Evolutionary conservation across 768 basidiomycete genomes (phyloP).

Genomic region (Cubamyces lactineus): DNA sequence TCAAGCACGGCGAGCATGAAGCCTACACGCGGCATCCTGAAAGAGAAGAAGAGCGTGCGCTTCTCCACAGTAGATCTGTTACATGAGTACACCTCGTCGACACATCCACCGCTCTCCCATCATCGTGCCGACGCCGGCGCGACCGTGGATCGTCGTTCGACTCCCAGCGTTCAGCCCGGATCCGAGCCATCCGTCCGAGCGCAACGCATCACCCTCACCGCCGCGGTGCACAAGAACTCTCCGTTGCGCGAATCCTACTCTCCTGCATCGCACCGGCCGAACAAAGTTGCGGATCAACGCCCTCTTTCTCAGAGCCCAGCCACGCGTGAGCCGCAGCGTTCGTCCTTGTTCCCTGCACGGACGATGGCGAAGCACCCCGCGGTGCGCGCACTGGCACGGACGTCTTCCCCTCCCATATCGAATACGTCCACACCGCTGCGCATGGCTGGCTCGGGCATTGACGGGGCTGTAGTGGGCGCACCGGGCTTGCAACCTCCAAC

Average conservation of each 20-base stretch:
- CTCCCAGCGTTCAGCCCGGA: neutral
- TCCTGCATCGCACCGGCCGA: neutral
- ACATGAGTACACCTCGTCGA: slow-evolving; percentile 22
- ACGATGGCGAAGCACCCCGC: slow-evolving; percentile 33
- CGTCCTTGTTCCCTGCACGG: slow-evolving; percentile 2
- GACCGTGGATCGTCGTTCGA: neutral
- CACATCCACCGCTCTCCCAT: neutral
- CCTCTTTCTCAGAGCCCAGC: neutral
- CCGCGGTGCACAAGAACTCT: slow-evolving; percentile 15
- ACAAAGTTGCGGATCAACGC: neutral
- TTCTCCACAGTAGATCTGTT: slow-evolving; percentile 34
- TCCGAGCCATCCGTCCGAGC: neutral
- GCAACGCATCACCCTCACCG: slow-evolving; percentile 1
- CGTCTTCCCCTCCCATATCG: neutral
- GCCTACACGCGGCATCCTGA: slow-evolving; percentile 42
- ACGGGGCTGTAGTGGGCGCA: slow-evolving; percentile 12
- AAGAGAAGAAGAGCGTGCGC: slow-evolving; percentile 45
- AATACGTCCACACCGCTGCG: slow-evolving; percentile 11
- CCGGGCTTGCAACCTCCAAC: slow-evolving; percentile 18
- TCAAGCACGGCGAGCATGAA: slow-evolving; percentile 33
- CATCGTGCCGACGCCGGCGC: neutral
- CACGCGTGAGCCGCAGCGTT: neutral
- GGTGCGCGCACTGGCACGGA: slow-evolving; percentile 24
- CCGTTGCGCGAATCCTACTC: slow-evolving; percentile 16
- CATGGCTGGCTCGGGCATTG: slow-evolving; percentile 3